Base-by-base conservation (phyloP, 441 rosid species). In the Lepidium campestre region DNA sequence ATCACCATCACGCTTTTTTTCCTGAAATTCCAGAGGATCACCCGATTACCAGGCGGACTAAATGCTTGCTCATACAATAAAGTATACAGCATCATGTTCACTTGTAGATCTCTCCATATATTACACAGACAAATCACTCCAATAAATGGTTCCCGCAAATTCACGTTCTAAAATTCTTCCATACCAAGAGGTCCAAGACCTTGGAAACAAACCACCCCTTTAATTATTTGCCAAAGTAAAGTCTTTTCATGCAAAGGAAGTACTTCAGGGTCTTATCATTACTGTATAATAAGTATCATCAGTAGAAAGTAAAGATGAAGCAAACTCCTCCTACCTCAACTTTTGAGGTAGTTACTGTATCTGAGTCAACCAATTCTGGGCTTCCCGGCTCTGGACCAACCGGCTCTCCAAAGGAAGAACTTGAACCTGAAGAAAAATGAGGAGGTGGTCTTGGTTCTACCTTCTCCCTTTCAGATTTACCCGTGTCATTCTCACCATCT, bases 321-420 rank as follows among this genome's bases (percentile, higher is more conserved):
- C 41, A 71, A 62, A 20, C 44, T 79, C 68, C 56, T 65, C 87
- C 48, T 62, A 86, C 96, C 91, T 78, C 75, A 74, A 74, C 73
- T 32, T 64, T 58, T 52, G 70, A 62, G 55, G 73, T 34, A 4
- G 63, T 62, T 39, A 49, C 34, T 42, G 73, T 68, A 54, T 66
- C 68, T 53, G 78, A 63, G 68, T 73, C 36, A 19, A 27, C 67
- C 20, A 35, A 18, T 49, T 68, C 74, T 14, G 67, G 69, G 12
- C 70, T 74, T 69, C 67, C 49, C 29, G 70, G 60, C 67, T 65
- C 70, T 60, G 71, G 70, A 58, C 75, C 81, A 71, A 77, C 74
- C 39, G 64, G 58, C 50, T 65, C 72, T 65, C 77, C 71, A 57
- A 57, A 68, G 48, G 83, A 77, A 62, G 71, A 75, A 49, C 65